Base-by-base conservation (phyloP, 192 early-diverging fungal genomes). In the Linnemannia schmuckeri region DNA sequence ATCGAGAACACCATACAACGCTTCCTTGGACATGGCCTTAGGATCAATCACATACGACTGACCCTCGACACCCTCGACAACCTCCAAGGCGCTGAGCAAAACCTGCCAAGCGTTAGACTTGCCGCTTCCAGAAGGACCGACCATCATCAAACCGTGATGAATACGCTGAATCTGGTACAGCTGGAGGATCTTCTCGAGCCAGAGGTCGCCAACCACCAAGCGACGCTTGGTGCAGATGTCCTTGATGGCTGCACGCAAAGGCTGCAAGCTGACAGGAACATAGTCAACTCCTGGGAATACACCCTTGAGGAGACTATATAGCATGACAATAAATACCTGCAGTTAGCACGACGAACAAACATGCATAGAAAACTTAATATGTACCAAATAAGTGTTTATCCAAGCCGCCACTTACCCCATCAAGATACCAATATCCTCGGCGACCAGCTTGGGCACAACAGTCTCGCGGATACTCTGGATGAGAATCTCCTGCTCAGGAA, bases 71-170 rank as follows among this genome's bases (percentile, higher is more conserved):
- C 93, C 95, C 78, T 99, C 97, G 8, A 98, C 90, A 10, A 93
- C 92, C 81, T 97, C 96, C 52, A 99, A 83, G 0, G 98, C 97
- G 33, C 96, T 93, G 24, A 99, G 91, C 33, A 99, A 88, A 41
- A 98, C 96, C 85, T 96, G 93, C 97, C 98, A 98, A n/a, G 97
- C 98, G 2, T 90, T 89, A 2, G 97, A 95, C 87, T 99, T 99
- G 71, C 99, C 99, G 78, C 96, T 96, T 68, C 99, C 98, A 30
- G 99, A 96, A 17, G 97, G 97, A 46, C 99, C 99, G 3, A 99
- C 98, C 97, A 99, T 96, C 98, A 99, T 99, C 77, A 99, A 81
- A 75, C 99, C 99, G 89, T 99, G 99, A 90, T 99, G 97, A 75
- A 99, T 97, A 74, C 95, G 93, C 89, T 99, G 99, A 80, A 99